These are phyloP conservation scores for Quercus mongolica DNA, from an alignment of 306 rosid genomes.

Conservation along the genomic window DNA sequence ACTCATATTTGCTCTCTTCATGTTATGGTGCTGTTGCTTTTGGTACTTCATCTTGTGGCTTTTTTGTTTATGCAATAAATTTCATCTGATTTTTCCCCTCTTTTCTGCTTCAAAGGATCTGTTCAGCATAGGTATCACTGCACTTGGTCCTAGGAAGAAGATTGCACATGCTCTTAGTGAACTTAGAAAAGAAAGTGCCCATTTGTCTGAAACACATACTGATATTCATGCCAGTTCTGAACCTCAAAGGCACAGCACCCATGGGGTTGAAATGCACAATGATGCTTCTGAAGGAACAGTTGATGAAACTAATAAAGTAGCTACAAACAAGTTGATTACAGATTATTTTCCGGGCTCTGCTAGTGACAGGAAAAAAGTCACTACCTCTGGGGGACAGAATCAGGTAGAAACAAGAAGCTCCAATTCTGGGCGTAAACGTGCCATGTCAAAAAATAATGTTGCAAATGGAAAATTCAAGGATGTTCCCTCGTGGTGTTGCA, in stretches of 20 bases:
- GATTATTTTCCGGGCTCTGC: constrained; percentile 70
- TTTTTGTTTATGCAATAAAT: constrained; percentile 1
- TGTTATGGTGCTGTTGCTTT: not conserved
- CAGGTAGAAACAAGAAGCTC: constrained; percentile 27
- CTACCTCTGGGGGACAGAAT: constrained; percentile 27
- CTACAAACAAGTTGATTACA: constrained; percentile 75
- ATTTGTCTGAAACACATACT: constrained; percentile 27
- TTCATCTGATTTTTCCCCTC: not conserved
- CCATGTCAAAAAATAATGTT: constrained; percentile 27
- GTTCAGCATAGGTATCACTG: constrained; percentile 63
- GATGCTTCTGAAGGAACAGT: constrained; percentile 37
- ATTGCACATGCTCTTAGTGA: constrained; percentile 60
- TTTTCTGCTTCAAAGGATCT: constrained; percentile 58
- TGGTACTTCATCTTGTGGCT: not conserved
- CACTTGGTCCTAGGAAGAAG: constrained; percentile 93
- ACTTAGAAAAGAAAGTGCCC: constrained; percentile 47
- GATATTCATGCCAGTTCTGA: constrained; percentile 23
- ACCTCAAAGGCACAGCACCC: constrained; percentile 33
- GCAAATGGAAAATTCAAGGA: constrained; percentile 51
- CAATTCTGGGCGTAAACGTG: constrained; percentile 39
- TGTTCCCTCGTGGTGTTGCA: constrained; percentile 78
- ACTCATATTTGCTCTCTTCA: not conserved
- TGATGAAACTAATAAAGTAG: constrained; percentile 42
- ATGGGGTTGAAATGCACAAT: constrained; percentile 31
- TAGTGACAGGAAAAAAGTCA: constrained; percentile 45